phyloP scores from a whole-genome alignment of 179 eudicot species.

The Spinacia oleracea region DNA sequence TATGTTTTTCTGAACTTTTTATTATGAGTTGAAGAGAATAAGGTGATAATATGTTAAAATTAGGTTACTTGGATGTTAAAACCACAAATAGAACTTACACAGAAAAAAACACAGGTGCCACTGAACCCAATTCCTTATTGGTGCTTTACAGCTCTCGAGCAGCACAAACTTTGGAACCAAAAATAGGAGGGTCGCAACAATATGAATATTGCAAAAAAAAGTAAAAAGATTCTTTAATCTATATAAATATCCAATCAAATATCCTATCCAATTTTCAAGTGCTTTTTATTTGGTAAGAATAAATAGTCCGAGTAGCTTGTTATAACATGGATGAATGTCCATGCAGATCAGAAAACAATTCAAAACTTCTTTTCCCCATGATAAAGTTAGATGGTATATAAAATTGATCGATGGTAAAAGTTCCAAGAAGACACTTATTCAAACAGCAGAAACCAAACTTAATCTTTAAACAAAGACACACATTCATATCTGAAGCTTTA shows the following conservation, averaged over 20 bases:
- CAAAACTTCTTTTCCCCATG: neutral
- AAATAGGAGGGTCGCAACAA: neutral
- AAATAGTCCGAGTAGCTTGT: neutral
- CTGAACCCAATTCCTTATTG: neutral
- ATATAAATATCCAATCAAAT: neutral
- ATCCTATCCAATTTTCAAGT: neutral
- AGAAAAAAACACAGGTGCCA: neutral
- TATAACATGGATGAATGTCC: too few relatives aligned
- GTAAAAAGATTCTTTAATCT: neutral
- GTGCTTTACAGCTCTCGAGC: neutral
- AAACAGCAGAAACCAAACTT: neutral
- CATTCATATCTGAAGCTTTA: slow-evolving; percentile 3
- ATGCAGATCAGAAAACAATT: slow-evolving; percentile 12
- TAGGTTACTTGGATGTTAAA: neutral
- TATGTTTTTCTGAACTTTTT: neutral
- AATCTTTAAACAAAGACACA: neutral
- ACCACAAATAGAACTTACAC: neutral
- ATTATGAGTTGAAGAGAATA: neutral
- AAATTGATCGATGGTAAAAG: neutral
- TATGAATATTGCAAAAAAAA: neutral
- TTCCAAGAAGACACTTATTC: neutral
- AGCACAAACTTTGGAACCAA: neutral
- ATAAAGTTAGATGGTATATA: slow-evolving; percentile 8
- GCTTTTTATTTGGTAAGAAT: neutral
- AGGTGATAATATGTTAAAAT: neutral